Percentiles rank a stretch among this genome's conserved stretches.
Evolutionary conservation across 306 rosid species (phyloP).

Genomic region (Abrus pulchellus): DNA sequence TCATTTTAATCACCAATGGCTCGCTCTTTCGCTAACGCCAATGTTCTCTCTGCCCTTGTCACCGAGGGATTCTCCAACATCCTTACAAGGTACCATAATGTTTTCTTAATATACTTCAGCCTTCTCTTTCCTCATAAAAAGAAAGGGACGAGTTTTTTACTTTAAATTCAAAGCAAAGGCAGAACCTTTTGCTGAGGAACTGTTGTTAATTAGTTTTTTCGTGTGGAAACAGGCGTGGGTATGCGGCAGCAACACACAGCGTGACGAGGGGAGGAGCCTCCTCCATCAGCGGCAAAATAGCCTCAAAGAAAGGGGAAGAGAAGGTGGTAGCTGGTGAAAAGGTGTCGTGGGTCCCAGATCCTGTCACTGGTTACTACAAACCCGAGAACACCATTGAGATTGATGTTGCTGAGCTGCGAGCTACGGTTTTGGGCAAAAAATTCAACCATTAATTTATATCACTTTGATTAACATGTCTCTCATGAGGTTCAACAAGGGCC

Average conservation of each 20-base stretch:
- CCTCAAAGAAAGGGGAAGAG: slow-evolving; percentile 65
- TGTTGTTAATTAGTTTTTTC: no score
- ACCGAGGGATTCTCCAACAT: slow-evolving; percentile 46
- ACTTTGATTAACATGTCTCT: background rate
- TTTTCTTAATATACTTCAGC: background rate
- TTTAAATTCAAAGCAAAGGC: no score
- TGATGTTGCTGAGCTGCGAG: slow-evolving; percentile 80
- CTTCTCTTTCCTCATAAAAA: background rate
- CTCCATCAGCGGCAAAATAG: slow-evolving; percentile 47
- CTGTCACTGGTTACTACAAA: slow-evolving; percentile 81
- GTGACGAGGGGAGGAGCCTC: slow-evolving; percentile 56
- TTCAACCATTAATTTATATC: slow-evolving; percentile 2
- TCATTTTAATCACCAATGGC: slow-evolving; percentile 60
- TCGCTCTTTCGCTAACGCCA: slow-evolving; percentile 80
- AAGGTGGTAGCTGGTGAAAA: slow-evolving; percentile 51
- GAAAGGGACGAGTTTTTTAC: no score
- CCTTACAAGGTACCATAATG: slow-evolving; percentile 60
- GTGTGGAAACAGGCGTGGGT: slow-evolving; percentile 75
- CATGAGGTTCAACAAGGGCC: background rate
- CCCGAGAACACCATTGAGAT: slow-evolving; percentile 75
- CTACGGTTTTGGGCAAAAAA: slow-evolving; percentile 60
- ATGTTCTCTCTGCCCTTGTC: slow-evolving; percentile 65
- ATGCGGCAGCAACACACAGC: slow-evolving; percentile 65
- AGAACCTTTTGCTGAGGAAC: no score
- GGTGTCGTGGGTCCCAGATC: slow-evolving; percentile 93